These are phyloP conservation scores for Aspergillus bridgeri DNA, from an alignment of 495 filamentous ascomycete genomes.

Conservation along the genomic window DNA sequence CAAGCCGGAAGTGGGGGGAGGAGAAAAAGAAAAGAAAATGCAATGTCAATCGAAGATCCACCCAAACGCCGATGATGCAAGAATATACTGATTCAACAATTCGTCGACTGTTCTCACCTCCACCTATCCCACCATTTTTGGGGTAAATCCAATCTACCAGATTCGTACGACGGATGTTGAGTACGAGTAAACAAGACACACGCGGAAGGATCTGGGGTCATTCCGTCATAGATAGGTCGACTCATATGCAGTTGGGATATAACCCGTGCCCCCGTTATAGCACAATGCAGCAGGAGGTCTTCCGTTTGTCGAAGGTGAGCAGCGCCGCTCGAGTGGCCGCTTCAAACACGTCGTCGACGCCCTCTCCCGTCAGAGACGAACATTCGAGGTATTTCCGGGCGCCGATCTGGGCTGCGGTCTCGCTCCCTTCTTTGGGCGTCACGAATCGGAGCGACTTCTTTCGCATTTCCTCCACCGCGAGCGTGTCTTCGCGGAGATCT, in stretches of 20 bases:
- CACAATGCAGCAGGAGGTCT: slow-evolving; percentile 82
- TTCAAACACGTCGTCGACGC: slow-evolving; percentile 98
- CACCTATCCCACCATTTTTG: slow-evolving; percentile 8
- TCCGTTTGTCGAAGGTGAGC: slow-evolving; percentile 84
- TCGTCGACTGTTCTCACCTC: slow-evolving; percentile 12
- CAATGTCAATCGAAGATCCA: slow-evolving; percentile 9
- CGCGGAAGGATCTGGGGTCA: neutral
- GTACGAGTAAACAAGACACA: neutral
- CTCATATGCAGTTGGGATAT: no score
- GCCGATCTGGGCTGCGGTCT: slow-evolving; percentile 78
- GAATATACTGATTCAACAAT: slow-evolving; percentile 28
- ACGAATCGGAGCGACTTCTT: slow-evolving; percentile 89
- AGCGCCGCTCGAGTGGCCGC: slow-evolving; percentile 94
- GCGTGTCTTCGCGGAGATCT: slow-evolving; percentile 90
- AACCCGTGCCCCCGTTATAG: slow-evolving; percentile 55
- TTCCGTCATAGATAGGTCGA: slow-evolving; percentile 2
- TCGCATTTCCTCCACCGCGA: slow-evolving; percentile 95
- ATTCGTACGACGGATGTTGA: slow-evolving; percentile 2
- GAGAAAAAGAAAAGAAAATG: slow-evolving; percentile 17
- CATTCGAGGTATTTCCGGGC: slow-evolving; percentile 97
- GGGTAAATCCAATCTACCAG: slow-evolving; percentile 23
- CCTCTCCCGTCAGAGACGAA: slow-evolving; percentile 93
- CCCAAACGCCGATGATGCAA: slow-evolving; percentile 48
- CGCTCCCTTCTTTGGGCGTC: slow-evolving; percentile 71
- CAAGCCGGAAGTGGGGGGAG: slow-evolving; percentile 15